Evolutionary conservation across 768 basidiomycete genomes (phyloP).

Genomic region (Lyophyllum shimeji): DNA sequence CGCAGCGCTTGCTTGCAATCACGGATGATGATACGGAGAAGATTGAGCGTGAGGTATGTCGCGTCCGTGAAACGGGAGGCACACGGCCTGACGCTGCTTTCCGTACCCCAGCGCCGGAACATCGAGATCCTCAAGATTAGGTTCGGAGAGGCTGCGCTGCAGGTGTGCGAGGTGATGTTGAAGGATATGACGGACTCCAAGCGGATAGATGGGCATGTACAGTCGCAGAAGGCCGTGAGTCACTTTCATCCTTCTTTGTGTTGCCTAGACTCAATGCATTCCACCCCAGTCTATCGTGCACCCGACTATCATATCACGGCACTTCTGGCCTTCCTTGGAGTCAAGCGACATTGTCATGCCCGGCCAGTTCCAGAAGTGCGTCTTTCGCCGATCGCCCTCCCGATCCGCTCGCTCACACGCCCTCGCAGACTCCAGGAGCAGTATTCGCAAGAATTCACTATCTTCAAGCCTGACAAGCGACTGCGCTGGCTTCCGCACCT

Average conservation of each 20-base stretch:
- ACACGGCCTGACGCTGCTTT: conserved; percentile 2
- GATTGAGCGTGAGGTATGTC: conserved; percentile 65
- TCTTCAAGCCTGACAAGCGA: conserved; percentile 90
- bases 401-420: neutral
- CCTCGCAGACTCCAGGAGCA: conserved; percentile 62
- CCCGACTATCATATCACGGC: conserved; percentile 87
- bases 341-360: conserved; percentile 76
- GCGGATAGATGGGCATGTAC: conserved; percentile 85
- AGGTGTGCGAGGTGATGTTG: conserved; percentile 98
- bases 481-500: conserved; percentile 89
- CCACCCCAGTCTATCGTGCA: conserved; percentile 64
- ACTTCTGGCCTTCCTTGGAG: conserved; percentile 93
- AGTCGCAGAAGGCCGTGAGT: conserved; percentile 66
- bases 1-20: conserved; percentile 79
- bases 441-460: conserved; percentile 76
- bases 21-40: conserved; percentile 78
- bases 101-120: conserved; percentile 69
- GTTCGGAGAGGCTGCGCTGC: conserved; percentile 90
- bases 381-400: neutral
- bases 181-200: conserved; percentile 96
- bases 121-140: conserved; percentile 94
- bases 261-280: neutral
- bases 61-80: neutral
- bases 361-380: conserved; percentile 79
- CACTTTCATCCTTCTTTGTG: neutral